phyloP scores from a whole-genome alignment of 352 stramenopile genomes.

The Pythium aquatile region DNA sequence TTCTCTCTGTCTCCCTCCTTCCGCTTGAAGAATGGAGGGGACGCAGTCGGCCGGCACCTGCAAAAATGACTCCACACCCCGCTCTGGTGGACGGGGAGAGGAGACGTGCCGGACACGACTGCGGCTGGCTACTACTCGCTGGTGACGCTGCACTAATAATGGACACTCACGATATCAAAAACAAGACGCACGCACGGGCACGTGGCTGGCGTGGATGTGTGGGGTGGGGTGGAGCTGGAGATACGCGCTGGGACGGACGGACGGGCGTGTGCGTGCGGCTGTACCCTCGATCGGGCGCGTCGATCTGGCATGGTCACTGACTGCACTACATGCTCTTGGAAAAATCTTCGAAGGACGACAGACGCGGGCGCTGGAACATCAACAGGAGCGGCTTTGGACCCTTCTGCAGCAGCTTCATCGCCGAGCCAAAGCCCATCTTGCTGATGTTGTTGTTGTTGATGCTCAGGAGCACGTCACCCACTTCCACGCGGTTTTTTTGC shows the following conservation, averaged over 20 bases:
- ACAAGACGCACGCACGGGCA: background rate
- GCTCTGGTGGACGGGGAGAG: background rate
- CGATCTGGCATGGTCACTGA: background rate
- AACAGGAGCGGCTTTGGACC: conserved; percentile 82
- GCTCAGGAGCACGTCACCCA: conserved; percentile 78
- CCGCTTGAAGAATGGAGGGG: background rate
- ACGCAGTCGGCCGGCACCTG: background rate
- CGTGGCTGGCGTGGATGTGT: background rate
- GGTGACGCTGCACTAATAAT: background rate
- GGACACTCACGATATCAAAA: conserved; percentile 17
- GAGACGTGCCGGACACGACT: background rate
- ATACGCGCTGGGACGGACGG: conserved; percentile 7
- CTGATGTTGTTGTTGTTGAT: conserved; percentile 93
- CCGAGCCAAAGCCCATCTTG: conserved; percentile 85
- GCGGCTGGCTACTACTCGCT: background rate
- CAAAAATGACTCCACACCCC: conserved; percentile 2
- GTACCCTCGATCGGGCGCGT: conserved; percentile 4
- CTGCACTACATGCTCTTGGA: conserved; percentile 31
- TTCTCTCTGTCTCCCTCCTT: background rate
- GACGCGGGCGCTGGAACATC: conserved; percentile 79
- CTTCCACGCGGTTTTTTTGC: conserved; percentile 82
- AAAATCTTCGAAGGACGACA: conserved; percentile 31
- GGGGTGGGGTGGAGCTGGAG: background rate
- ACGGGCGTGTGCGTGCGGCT: background rate
- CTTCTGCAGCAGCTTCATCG: conserved; percentile 86